These are phyloP conservation scores for Aspergillus arachidicola DNA, from an alignment of 2,329 filamentous ascomycete genomes.

Conservation along the genomic window DNA sequence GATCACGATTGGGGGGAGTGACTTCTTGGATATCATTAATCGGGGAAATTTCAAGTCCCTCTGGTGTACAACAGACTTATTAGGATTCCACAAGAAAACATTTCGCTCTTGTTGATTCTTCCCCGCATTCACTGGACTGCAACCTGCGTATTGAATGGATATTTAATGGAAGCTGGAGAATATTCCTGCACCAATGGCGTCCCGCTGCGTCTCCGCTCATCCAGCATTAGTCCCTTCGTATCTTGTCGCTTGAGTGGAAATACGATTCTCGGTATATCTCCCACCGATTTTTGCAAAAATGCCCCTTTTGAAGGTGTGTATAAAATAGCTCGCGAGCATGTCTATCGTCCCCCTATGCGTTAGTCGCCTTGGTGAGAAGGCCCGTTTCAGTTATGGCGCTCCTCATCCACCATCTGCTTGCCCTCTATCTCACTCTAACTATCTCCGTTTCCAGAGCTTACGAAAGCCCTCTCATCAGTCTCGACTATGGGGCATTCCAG, in stretches of 20 bases:
- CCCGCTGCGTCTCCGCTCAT: background rate
- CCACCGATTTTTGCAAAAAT: constrained; percentile 12
- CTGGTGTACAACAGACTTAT: background rate
- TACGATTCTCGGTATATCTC: constrained; percentile 16
- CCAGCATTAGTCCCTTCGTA: background rate
- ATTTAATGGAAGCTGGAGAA: background rate
- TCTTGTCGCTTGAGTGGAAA: background rate
- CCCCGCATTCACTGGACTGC: background rate
- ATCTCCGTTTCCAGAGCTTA: constrained; percentile 19
- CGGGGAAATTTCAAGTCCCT: background rate
- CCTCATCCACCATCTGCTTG: constrained; percentile 4
- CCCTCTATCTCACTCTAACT: constrained; percentile 10
- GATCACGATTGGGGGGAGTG: background rate
- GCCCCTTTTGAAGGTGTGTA: background rate
- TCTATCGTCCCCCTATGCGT: background rate
- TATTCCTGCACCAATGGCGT: constrained; percentile 33
- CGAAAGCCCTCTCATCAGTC: constrained; percentile 41
- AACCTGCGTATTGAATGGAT: background rate
- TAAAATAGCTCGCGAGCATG: background rate
- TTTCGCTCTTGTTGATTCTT: background rate
- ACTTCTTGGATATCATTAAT: background rate
- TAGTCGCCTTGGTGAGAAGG: background rate
- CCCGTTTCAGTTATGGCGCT: constrained; percentile 14
- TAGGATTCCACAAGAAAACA: background rate
- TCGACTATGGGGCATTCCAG: constrained; percentile 56